A percentile compares a stretch with the other conserved stretches of the same genome.
These are phyloP conservation scores for Linum lewisii DNA, from an alignment of 345 rosid species.

Conservation along the genomic window DNA sequence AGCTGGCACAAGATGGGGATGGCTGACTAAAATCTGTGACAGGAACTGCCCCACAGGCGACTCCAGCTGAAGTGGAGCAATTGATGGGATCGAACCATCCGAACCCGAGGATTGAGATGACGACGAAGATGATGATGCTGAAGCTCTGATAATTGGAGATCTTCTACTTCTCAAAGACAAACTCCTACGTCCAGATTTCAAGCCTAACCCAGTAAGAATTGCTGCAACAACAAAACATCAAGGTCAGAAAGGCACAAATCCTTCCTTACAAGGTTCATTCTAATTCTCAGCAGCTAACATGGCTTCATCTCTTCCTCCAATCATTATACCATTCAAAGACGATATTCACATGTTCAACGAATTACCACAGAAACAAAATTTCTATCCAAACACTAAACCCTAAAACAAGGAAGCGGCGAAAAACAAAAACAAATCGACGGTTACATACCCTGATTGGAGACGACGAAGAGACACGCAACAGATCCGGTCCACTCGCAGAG, in stretches of 20 bases:
- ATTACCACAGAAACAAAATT: no score
- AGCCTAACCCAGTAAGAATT: conserved; percentile 18
- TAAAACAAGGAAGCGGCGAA: not conserved
- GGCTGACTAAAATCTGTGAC: conserved; percentile 67
- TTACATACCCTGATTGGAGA: not conserved
- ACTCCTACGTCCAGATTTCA: conserved; percentile 22
- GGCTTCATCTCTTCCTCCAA: not conserved
- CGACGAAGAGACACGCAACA: not conserved
- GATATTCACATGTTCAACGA: no score
- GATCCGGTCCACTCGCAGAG: not conserved
- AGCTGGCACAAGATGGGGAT: conserved; percentile 92
- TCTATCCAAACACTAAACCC: not conserved
- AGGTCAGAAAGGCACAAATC: not conserved
- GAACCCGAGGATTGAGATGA: conserved; percentile 33
- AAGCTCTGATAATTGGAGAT: conserved; percentile 41
- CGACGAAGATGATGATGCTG: conserved; percentile 28
- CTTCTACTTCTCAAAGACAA: conserved; percentile 29
- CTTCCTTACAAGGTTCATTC: not conserved
- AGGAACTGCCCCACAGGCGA: conserved; percentile 92
- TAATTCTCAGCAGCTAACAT: not conserved
- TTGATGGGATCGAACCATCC: conserved; percentile 30
- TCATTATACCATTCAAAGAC: no score
- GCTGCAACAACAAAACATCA: conserved; percentile 23
- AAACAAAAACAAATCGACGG: no score
- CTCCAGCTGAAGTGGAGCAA: conserved; percentile 78